Conservation (phyloP, 768 basidiomycete genomes). For the Psilocybe azurescens region DNA sequence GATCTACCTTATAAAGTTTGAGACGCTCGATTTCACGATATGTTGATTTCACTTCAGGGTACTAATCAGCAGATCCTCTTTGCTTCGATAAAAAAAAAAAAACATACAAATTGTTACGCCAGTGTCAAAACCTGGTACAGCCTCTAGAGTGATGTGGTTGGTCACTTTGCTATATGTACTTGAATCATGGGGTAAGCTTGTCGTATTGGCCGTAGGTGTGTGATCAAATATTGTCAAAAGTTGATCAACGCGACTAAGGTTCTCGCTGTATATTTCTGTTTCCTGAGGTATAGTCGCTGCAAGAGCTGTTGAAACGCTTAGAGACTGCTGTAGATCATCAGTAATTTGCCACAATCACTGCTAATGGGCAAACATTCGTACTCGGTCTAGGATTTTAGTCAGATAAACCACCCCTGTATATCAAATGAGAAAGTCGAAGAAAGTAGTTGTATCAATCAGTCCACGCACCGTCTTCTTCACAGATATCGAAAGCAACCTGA, state of each 20-base stretch:
- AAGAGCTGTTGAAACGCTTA: too few relatives aligned
- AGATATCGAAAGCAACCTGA: background rate
- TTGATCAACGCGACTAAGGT: too few relatives aligned
- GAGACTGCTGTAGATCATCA: too few relatives aligned
- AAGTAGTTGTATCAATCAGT: background rate
- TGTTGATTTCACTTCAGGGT: conserved; percentile 31
- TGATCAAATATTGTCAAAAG: too few relatives aligned
- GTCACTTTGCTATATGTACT: background rate
- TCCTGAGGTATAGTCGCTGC: too few relatives aligned
- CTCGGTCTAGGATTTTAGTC: background rate
- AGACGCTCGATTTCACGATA: conserved; percentile 37
- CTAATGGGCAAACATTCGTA: background rate
- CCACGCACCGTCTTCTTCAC: conserved; percentile 1
- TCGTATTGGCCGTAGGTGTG: too few relatives aligned
- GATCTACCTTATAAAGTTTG: conserved; percentile 41
- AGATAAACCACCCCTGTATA: background rate
- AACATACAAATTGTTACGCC: background rate
- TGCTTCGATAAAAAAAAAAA: background rate
- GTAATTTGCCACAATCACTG: too few relatives aligned
- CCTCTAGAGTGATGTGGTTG: background rate
- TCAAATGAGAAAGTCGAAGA: background rate
- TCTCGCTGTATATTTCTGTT: too few relatives aligned
- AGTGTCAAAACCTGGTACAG: background rate
- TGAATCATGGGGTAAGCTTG: background rate
- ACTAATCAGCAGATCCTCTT: background rate